These are phyloP conservation scores for Xerocomus amazonicus DNA, from an alignment of 1,284 basidiomycete species.

Conservation along the genomic window DNA sequence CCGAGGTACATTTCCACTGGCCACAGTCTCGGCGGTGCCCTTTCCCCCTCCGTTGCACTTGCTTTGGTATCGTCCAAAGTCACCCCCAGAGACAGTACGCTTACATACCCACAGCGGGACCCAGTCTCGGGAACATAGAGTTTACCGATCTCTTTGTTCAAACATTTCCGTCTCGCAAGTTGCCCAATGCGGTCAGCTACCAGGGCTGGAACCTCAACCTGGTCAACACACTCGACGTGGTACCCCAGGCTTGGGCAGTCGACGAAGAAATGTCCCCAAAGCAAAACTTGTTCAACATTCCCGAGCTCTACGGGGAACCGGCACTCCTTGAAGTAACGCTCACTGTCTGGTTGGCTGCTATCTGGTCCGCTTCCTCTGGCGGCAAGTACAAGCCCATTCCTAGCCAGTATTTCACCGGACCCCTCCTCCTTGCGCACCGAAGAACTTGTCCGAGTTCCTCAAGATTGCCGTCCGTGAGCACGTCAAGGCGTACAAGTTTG, in stretches of 20 bases:
- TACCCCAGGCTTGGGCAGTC: slow-evolving; percentile 13
- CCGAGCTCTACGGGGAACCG: slow-evolving; percentile 4
- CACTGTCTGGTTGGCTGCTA: background rate
- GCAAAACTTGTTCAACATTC: slow-evolving; percentile 12
- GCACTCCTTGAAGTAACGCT: background rate
- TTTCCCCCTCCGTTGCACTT: slow-evolving; percentile 12
- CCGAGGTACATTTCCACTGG: slow-evolving; percentile 8
- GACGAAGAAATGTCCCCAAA: background rate
- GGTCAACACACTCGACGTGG: slow-evolving; percentile 9
- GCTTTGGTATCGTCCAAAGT: background rate
- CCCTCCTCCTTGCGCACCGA: background rate
- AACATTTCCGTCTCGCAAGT: slow-evolving; percentile 2
- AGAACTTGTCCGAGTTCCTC: background rate
- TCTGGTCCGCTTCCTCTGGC: background rate
- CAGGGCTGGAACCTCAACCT: slow-evolving; percentile 16
- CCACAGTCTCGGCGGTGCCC: slow-evolving; percentile 9
- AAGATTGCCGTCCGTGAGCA: background rate
- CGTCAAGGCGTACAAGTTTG: background rate
- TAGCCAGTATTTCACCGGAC: slow-evolving; percentile 3
- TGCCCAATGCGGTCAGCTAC: background rate
- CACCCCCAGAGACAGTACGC: background rate
- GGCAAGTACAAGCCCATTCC: slow-evolving; percentile 6
- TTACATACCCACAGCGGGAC: slow-evolving; percentile 10
- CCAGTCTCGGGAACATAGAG: slow-evolving; percentile 4
- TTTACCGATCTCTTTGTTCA: slow-evolving; percentile 4